Evolutionary conservation across 768 basidiomycete species (phyloP).

Genomic region (Russula earlei): DNA sequence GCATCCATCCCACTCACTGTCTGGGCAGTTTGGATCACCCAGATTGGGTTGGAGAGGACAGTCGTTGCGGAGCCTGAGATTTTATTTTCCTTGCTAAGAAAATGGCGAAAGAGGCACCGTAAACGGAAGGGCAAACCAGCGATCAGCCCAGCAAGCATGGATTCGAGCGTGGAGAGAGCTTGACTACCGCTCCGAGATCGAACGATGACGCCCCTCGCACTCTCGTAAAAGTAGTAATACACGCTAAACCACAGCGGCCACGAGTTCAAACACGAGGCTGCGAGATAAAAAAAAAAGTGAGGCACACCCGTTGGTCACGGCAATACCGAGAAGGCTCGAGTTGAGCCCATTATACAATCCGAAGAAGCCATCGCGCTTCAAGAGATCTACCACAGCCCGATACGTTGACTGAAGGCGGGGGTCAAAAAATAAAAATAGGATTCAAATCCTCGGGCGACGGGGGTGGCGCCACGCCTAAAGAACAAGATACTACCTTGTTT

Average conservation of each 20-base stretch:
- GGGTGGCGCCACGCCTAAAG: not conserved
- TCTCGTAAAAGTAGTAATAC: slow-evolving; percentile 90
- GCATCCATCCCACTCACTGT: slow-evolving; percentile 50
- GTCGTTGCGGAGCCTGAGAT: slow-evolving; percentile 75
- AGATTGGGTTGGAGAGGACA: slow-evolving; percentile 86
- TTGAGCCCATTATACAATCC: slow-evolving; percentile 84
- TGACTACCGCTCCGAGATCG: slow-evolving; percentile 49
- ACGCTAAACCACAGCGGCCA: slow-evolving; percentile 39
- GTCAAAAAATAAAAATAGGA: not conserved
- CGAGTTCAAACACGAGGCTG: not conserved
- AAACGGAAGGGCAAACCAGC: slow-evolving; percentile 47
- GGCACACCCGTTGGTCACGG: slow-evolving; percentile 80
- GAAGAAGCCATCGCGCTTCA: slow-evolving; percentile 74
- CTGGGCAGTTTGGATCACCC: slow-evolving; percentile 93
- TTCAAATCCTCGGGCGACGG: not conserved
- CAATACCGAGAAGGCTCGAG: slow-evolving; percentile 83
- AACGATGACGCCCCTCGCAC: slow-evolving; percentile 49
- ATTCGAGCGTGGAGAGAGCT: slow-evolving; percentile 75
- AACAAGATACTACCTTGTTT: slow-evolving; percentile 44
- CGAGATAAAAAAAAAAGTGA: not conserved
- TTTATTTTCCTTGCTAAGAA: not conserved
- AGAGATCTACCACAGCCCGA: slow-evolving; percentile 60
- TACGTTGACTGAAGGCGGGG: slow-evolving; percentile 41
- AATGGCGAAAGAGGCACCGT: not conserved
- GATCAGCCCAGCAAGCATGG: slow-evolving; percentile 79